Evolutionary conservation across 768 basidiomycete genomes (phyloP).

Genomic region (Arthromyces matolae): DNA sequence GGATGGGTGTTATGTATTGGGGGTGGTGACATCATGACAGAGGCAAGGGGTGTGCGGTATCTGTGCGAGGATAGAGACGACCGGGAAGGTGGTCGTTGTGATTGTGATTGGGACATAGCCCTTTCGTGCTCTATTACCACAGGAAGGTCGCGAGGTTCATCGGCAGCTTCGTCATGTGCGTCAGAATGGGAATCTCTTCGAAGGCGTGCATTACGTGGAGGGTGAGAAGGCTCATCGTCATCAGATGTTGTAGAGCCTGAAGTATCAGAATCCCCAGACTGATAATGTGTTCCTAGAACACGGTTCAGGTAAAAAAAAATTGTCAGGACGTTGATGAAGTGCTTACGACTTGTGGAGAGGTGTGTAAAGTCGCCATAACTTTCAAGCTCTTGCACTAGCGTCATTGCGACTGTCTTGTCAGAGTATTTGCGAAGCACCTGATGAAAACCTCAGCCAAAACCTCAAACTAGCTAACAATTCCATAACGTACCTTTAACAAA

Average conservation of each 20-base stretch:
- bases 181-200: constrained; percentile 24
- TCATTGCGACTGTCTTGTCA: constrained; percentile 72
- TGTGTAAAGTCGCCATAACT: constrained; percentile 67
- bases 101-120: constrained; percentile 35
- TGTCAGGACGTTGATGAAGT: not conserved
- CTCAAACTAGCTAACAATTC: not conserved
- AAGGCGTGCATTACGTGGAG: constrained; percentile 17
- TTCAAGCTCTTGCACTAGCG: constrained; percentile 74
- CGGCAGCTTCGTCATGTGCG: constrained; percentile 46
- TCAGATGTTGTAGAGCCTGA: constrained; percentile 62
- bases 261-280: constrained; percentile 56
- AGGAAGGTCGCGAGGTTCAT: constrained; percentile 44
- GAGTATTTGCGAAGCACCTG: constrained; percentile 82
- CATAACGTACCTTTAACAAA: constrained; percentile 63
- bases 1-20: constrained; percentile 49
- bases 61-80: constrained; percentile 72
- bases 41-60: constrained; percentile 75
- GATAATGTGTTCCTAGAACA: constrained; percentile 39
- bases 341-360: constrained; percentile 62
- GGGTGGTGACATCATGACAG: constrained; percentile 55
- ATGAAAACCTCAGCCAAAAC: not conserved
- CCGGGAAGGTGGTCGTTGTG: constrained; percentile 67
- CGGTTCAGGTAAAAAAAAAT: not conserved
- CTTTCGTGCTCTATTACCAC: constrained; percentile 21
- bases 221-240: constrained; percentile 18